A percentile compares a stretch with the other conserved stretches of the same genome.
Conservation (phyloP, 139 green algal genomes). For the Coelastrella sp. region DNA sequence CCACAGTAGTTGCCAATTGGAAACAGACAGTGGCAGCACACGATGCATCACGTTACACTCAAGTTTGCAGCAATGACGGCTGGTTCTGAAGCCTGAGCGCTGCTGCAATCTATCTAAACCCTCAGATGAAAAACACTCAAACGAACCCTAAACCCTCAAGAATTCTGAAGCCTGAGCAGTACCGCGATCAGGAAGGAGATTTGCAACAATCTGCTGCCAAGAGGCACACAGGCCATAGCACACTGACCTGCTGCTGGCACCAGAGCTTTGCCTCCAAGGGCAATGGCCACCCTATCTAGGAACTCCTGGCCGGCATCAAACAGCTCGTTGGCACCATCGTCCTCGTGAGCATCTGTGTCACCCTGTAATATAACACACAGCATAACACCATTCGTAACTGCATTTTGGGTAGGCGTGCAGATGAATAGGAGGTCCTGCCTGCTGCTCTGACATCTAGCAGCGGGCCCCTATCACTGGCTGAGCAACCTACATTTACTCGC, state of each 20-base stretch:
- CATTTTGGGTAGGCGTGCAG: neutral
- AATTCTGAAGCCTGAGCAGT: neutral
- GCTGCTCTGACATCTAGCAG: too few relatives aligned
- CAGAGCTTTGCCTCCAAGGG: constrained; percentile 92
- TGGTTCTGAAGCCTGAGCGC: too few relatives aligned
- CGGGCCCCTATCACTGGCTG: too few relatives aligned
- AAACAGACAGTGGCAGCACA: too few relatives aligned
- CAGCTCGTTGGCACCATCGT: constrained; percentile 83
- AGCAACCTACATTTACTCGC: too few relatives aligned
- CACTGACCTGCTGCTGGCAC: constrained; percentile 74
- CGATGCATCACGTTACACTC: too few relatives aligned
- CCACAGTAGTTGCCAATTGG: too few relatives aligned
- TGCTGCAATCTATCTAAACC: too few relatives aligned
- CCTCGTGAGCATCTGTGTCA: constrained; percentile 50
- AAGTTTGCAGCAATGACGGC: too few relatives aligned
- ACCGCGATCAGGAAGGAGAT: neutral
- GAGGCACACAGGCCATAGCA: neutral
- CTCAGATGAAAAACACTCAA: too few relatives aligned
- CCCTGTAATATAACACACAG: constrained; percentile 19
- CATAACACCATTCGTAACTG: neutral
- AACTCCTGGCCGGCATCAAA: constrained; percentile 88
- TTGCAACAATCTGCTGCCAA: neutral
- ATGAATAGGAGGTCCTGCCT: too few relatives aligned
- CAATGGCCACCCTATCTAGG: constrained; percentile 93
- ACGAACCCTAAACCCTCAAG: too few relatives aligned